A percentile compares a stretch with the other conserved stretches of the same genome.
Evolutionary conservation across 31 red algal species (phyloP).

Genomic region (Porphyra umbilicalis): DNA sequence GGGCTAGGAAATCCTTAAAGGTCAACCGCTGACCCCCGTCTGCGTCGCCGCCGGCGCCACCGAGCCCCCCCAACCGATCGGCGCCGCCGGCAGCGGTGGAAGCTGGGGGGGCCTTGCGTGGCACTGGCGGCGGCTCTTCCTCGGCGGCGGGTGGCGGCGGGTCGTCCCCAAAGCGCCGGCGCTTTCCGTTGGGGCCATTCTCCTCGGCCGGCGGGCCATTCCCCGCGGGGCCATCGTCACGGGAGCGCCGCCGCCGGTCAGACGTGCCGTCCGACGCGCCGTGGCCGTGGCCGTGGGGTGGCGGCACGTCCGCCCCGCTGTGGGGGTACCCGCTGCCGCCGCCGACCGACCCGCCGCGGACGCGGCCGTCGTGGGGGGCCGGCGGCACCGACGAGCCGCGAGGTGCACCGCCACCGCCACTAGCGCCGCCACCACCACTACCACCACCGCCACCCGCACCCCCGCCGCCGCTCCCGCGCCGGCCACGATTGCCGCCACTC

Average conservation of each 20-base stretch:
- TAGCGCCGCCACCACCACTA: neutral
- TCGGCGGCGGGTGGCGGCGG: neutral
- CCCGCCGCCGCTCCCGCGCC: neutral
- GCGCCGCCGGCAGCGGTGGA: neutral
- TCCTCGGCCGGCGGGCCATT: no score
- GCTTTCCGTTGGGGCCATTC: no score
- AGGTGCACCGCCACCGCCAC: neutral
- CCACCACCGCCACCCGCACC: neutral
- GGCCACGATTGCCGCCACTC: neutral
- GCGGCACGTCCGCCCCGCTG: no score
- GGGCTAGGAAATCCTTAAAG: conserved; percentile 50
- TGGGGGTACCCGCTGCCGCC: no score
- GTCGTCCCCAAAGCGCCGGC: neutral
- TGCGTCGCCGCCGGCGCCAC: neutral
- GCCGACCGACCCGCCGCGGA: no score
- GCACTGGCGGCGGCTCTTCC: neutral
- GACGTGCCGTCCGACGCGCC: no score
- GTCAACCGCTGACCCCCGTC: conserved; percentile 25
- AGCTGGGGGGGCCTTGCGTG: neutral
- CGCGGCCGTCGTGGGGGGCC: no score
- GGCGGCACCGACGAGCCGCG: neutral
- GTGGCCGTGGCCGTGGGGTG: no score
- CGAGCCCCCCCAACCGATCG: neutral
- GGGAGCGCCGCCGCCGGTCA: no score
- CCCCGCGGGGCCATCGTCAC: no score